Evolutionary conservation across 345 rosid genomes (phyloP).

Genomic region (sweet orange (Citrus sinensis)): DVS_A1.0 CM039163.1:4759001-4759500

Average conservation of each 20-base stretch:
- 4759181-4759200: constrained; percentile 97
- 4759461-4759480: constrained; percentile 84
- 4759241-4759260: neutral
- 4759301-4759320: constrained; percentile 10
- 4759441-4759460: constrained; percentile 95
- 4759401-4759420: constrained; percentile 82
- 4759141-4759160: constrained; percentile 88
- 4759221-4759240: neutral
- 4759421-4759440: constrained; percentile 97
- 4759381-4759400: constrained; percentile 84
- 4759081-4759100: constrained; percentile 95
- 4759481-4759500: constrained; percentile 80
- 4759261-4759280: neutral
- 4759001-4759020: constrained; percentile 84
- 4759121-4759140: constrained; percentile 88
- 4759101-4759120: constrained; percentile 93
- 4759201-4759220: constrained; percentile 74
- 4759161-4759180: constrained; percentile 96
- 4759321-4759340: constrained; percentile 82
- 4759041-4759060: constrained; percentile 85
- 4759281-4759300: neutral
- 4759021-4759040: constrained; percentile 96
- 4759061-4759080: constrained; percentile 88
- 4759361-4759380: constrained; percentile 85
- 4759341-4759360: constrained; percentile 95